Base-by-base conservation (phyloP, 257 asterid genomes). In the Schizonepeta tenuifolia region DNA sequence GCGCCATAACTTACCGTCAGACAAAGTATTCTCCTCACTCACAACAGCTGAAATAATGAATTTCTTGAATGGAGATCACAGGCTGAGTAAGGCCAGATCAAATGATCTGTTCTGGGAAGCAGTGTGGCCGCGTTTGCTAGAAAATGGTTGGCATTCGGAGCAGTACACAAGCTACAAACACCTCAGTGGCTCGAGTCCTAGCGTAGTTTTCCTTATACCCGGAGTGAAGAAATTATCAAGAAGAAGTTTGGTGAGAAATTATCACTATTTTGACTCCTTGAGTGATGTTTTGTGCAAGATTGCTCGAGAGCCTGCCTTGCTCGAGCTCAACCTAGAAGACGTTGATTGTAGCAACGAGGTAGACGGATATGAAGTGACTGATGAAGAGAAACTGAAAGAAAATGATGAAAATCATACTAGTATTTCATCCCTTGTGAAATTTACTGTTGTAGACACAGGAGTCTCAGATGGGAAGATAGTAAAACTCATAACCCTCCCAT, bases 91-190 rank as follows among this genome's bases (percentile, higher is more conserved):
- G 73, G 82, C 89, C 15, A 87, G 90, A 21, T 81, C 90, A 6
- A 83, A 76, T 28, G 96, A 89, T 73, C 69, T 91, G 58, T 91
- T 91, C 41, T 89, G 90, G 90, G 95, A 87, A 79, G 93, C 96
- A 2, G 88, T 88, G 33, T 90, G 98, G 98, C 98, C 96, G 0
- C 96, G 92, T 44, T 78, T 92, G 70, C 75, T 92, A 57, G 96
- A 87, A 20, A 80, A 87, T 70, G 98, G 98, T 12, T 90, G 96
- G 96, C 90, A 82, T 46, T 83, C 91, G 0, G 95, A 83, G 86
- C 84, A 83, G 71, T 90, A 95, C 6, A 83, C 76, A 54, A 83
- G 82, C 60, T 85, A 75, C 31, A 69, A 73, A 50, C 74, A 76
- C 41, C 53, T 76, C 20, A 73, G 76, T 62, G 76, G 75, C 70